phyloP scores from a whole-genome alignment of 768 basidiomycete species.

The Lyophyllum shimeji region DNA sequence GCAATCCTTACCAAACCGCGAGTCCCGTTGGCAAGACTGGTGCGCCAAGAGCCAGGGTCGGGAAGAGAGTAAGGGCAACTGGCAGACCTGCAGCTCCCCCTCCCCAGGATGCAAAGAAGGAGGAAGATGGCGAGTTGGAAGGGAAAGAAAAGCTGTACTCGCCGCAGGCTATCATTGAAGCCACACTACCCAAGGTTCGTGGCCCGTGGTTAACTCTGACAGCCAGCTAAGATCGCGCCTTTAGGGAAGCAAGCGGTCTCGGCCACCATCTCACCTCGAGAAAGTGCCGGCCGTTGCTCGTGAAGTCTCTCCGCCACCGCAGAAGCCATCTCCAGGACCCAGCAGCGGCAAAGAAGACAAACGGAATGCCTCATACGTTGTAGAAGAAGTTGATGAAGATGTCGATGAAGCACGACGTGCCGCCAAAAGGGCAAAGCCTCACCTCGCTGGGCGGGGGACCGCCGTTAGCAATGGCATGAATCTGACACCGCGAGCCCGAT shows the following conservation, averaged over 20 bases:
- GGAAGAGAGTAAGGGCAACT: constrained; percentile 43
- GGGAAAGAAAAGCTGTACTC: constrained; percentile 38
- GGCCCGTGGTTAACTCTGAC: background rate
- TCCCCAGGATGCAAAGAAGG: constrained; percentile 21
- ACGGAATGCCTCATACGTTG: constrained; percentile 20
- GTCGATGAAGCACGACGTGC: constrained; percentile 37
- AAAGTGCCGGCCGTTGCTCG: constrained; percentile 21
- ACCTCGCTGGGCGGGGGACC: constrained; percentile 21
- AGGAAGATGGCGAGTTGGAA: constrained; percentile 15
- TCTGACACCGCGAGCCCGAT: constrained; percentile 5
- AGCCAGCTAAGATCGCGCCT: constrained; percentile 7
- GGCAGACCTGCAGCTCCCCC: constrained; percentile 37
- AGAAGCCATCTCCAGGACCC: background rate
- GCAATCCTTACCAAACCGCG: constrained; percentile 77
- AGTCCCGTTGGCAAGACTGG: constrained; percentile 53
- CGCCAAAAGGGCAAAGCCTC: constrained; percentile 52
- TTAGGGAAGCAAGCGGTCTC: constrained; percentile 76
- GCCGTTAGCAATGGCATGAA: constrained; percentile 6
- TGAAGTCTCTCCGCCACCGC: constrained; percentile 7
- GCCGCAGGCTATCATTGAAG: constrained; percentile 73
- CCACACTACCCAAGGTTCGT: constrained; percentile 71
- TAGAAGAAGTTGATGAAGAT: constrained; percentile 39
- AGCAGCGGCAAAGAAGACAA: background rate
- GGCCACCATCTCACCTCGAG: constrained; percentile 62
- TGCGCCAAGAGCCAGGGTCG: constrained; percentile 39